These are phyloP conservation scores for Plasmodium chabaudi DNA, from an alignment of 169 alveolate genomes.

Conservation along the genomic window DNA sequence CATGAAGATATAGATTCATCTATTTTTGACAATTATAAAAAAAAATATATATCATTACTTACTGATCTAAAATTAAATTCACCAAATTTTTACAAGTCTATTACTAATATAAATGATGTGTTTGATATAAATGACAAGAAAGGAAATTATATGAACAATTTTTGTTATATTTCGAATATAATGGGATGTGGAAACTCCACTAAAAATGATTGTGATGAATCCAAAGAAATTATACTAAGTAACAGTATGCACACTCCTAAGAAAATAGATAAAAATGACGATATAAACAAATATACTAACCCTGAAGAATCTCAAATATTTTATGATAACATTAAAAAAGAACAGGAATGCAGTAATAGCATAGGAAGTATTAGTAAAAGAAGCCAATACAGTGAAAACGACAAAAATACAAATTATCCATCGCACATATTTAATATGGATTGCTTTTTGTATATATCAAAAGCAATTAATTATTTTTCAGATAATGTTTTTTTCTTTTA, in stretches of 20 bases:
- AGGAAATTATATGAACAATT: conserved; percentile 1
- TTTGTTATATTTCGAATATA: conserved; percentile 18
- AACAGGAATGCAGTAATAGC: too few species aligned
- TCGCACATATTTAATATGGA: too few species aligned
- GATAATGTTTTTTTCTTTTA: conserved; percentile 55
- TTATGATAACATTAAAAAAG: too few species aligned
- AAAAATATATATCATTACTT: conserved; percentile 28
- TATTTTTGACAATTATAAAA: conserved; percentile 12
- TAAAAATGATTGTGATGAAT: not conserved
- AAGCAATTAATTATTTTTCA: conserved; percentile 51
- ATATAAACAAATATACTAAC: too few species aligned
- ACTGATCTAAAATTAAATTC: conserved; percentile 12
- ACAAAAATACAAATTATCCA: not conserved
- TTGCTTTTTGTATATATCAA: conserved; percentile 17
- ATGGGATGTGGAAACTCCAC: conserved; percentile 1
- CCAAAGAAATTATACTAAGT: not conserved
- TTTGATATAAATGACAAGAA: conserved; percentile 10
- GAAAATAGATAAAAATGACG: too few species aligned
- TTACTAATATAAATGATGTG: conserved; percentile 8
- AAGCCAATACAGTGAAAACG: not conserved
- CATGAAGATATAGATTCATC: not conserved
- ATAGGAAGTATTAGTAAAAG: too few species aligned
- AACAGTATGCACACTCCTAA: too few species aligned
- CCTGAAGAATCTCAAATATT: too few species aligned
- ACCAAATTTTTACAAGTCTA: conserved; percentile 37